phyloP scores from a whole-genome alignment of 2,329 filamentous ascomycete species.

The Neurospora crassa region DNA sequence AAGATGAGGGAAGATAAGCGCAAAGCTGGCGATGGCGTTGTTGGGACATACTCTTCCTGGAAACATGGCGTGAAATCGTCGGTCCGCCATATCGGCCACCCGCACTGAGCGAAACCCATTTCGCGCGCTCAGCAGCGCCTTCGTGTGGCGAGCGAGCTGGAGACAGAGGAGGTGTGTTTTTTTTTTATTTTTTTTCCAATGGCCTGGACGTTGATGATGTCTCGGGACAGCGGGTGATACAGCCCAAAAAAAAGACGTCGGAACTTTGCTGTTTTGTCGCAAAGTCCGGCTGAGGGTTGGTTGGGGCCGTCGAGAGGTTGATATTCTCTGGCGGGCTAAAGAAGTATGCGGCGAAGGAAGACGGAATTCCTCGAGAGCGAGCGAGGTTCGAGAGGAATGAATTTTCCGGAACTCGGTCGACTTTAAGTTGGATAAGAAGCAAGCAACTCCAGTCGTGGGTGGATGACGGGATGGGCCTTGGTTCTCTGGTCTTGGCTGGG shows the following conservation, averaged over 20 bases:
- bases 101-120: constrained; percentile 44
- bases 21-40: constrained; percentile 1
- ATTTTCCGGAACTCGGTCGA: neutral
- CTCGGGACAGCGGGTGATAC: neutral
- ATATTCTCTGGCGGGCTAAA: neutral
- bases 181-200: neutral
- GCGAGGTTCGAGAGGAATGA: neutral
- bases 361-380: neutral
- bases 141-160: neutral
- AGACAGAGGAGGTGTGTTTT: neutral
- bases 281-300: neutral
- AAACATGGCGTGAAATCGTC: constrained; percentile 58
- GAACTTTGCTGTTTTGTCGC: neutral
- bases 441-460: neutral
- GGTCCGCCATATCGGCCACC: constrained; percentile 50
- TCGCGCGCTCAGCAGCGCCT: constrained; percentile 2
- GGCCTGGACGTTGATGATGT: neutral
- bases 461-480: neutral
- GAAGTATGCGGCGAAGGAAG: neutral
- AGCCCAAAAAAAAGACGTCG: neutral
- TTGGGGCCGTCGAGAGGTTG: neutral
- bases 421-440: neutral
- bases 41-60: constrained; percentile 51
- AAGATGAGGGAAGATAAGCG: constrained; percentile 1
- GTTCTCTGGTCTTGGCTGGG: neutral